Conservation (phyloP, 257 asterid species). For the Anisodus tanguticus region DNA sequence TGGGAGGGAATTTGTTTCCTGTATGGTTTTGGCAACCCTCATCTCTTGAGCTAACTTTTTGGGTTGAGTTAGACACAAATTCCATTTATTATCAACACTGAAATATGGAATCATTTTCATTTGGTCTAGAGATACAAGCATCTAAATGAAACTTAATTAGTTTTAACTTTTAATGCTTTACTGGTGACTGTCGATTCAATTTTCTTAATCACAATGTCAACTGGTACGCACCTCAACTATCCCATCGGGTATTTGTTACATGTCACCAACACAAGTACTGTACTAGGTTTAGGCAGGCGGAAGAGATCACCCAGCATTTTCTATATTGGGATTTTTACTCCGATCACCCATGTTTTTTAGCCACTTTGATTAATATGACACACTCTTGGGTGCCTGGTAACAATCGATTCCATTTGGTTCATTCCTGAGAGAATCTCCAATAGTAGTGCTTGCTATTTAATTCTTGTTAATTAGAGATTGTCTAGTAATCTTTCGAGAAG, state of each 20-base stretch:
- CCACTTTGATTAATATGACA: not conserved
- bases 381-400: not conserved
- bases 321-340: not conserved
- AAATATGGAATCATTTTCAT: not conserved
- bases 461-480: not conserved
- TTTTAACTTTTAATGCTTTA: not conserved
- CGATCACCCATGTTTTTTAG: not conserved
- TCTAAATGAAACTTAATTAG: not conserved
- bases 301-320: not conserved
- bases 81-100: not conserved
- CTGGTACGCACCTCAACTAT: not conserved
- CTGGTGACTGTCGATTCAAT: not conserved
- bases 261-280: not conserved
- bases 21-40: too few relatives aligned
- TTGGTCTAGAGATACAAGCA: not conserved
- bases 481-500: not conserved
- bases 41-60: too few relatives aligned
- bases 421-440: not conserved
- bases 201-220: not conserved
- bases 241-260: not conserved
- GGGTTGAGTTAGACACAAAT: too few relatives aligned
- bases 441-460: not conserved
- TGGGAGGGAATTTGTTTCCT: too few relatives aligned
- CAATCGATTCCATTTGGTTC: not conserved
- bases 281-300: not conserved